Base-by-base conservation (phyloP, 2,329 filamentous ascomycete genomes). In the Metarhizium robertsii region DNA sequence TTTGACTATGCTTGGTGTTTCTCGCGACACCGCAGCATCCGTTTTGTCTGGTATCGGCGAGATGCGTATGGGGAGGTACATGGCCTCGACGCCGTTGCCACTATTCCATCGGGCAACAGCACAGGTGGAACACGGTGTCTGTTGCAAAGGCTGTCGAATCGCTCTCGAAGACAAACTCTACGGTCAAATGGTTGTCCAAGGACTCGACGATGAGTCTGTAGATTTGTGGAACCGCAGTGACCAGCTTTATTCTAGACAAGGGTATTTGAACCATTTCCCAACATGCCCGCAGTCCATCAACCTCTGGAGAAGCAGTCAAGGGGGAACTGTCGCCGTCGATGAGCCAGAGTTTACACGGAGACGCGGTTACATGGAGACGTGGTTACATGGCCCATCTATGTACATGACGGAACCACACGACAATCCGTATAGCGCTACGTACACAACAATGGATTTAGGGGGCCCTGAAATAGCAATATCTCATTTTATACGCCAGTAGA, bases 91-190 rank as follows among this genome's bases (percentile, higher is more conserved):
- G 10, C 32, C 34, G 25, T 45, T 55, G 1, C 53, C 53, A 34
- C 34, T 55, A 36, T 50, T 55, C 18, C 14, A 50, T 16, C 46
- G 32, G 47, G 20, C 16, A 38, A 55, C 46, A 38, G 30, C 20
- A 20, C 3, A 55, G 46, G 29, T 32, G 16, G 10, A 50, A 30
- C 13, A 29, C 16, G 53, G 53, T 34, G 7, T 55, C 32, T 50
- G 32, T 7, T 50, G 46, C 45, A 53, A 51, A 50, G 53, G 47
- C 34, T 55, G 53, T 51, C 46, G 43, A 32, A 18, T 55, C 25
- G 46, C 46, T 25, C 1, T 50, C n/a, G 18, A 50, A 48, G 14
- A 55, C 34, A 25, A 25, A 25, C 25, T 25, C 25, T 25, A 25
- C 25, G 25, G 25, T 25, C 25, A 25, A 25, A 4, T 25, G 1